Base-by-base conservation (phyloP, 2,329 filamentous ascomycete species). In the Tolypocladium inflatum region DNA sequence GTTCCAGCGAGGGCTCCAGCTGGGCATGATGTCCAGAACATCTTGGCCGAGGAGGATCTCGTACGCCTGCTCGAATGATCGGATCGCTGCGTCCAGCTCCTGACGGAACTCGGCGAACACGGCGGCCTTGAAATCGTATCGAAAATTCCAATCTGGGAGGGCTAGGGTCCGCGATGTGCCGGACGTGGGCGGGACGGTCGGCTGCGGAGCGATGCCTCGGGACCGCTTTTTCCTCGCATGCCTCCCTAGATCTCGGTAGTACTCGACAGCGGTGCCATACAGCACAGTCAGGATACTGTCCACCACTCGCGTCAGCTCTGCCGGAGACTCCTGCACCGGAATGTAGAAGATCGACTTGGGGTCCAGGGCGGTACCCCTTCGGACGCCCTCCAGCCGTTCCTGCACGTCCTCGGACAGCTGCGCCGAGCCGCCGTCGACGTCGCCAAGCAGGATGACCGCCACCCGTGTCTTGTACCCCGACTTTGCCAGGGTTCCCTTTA, bases 121-220 rank as follows among this genome's bases (percentile, higher is more conserved):
- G 8, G 88, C 93, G 21, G 92, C 81, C 70, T 99, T 99, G 76
- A 96, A 91, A 67, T 99, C 93, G 72, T 97, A 97, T 19, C 93
- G 87, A 56, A 95, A 87, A 67, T 91, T 91, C 94, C 93, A 99
- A 4, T 90, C 92, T 48, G 91, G 86, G 11, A 87, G 78, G 1
- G 91, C 89, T n/a, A 97, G 74, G 0, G 89, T 90, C 66, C 94
- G 89, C 1, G 91, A 95, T 1, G 90, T 95, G 35, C 90, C 90
- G 23, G 82, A 86, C 0, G 90, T 93, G 1, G 91, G 90, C 5
- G 91, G 90, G 38, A 90, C 81, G 8, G 91, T 93, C 3, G 92
- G 91, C 54, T 88, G 86, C 13, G 91, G 91, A 17, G 89, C 85
- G 21, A 85, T 80, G 9, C 90, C 88, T 59, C 91, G 83, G 53